Conservation (phyloP, 108 stramenopile species). For the Pseudonitzschia multistriata region DNA sequence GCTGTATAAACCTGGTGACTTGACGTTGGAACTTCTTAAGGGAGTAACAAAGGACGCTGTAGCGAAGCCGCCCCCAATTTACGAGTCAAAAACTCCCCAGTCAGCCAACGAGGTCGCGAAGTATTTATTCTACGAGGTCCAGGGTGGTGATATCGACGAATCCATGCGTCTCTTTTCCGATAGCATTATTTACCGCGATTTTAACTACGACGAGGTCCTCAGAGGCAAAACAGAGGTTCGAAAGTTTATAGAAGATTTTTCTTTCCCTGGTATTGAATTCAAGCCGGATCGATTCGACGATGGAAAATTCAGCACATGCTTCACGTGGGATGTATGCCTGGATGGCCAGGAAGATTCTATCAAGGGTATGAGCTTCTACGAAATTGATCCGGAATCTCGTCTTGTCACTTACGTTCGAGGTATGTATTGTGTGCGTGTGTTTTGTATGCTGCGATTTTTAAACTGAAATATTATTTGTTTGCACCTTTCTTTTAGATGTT, state of each 20-base stretch:
- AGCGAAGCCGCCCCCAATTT: constrained; percentile 44
- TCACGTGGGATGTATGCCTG: constrained; percentile 76
- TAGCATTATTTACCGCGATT: constrained; percentile 63
- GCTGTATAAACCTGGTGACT: constrained; percentile 72
- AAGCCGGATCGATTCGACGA: constrained; percentile 62
- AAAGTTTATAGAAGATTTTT: constrained; percentile 73
- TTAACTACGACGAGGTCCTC: constrained; percentile 67
- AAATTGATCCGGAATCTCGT: constrained; percentile 59
- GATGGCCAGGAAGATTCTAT: constrained; percentile 60
- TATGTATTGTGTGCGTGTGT: not conserved
- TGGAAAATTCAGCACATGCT: constrained; percentile 61
- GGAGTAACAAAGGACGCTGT: constrained; percentile 60
- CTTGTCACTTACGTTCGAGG: constrained; percentile 48
- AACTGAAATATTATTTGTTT: constrained; percentile 18
- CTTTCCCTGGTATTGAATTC: constrained; percentile 78
- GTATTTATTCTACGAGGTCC: constrained; percentile 72
- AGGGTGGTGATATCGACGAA: constrained; percentile 56
- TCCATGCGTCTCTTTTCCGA: constrained; percentile 68
- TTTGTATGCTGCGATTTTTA: not conserved
- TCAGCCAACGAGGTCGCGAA: constrained; percentile 65
- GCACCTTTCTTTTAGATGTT: constrained; percentile 33
- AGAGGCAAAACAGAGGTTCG: constrained; percentile 49
- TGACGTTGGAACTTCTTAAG: constrained; percentile 61
- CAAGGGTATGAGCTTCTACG: constrained; percentile 79
- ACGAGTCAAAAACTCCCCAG: constrained; percentile 44